Evolutionary conservation across 2,329 filamentous ascomycete genomes (phyloP), one percentile per base, ranked within the genome.

Genomic region (Coleophoma cylindrospora): DNA sequence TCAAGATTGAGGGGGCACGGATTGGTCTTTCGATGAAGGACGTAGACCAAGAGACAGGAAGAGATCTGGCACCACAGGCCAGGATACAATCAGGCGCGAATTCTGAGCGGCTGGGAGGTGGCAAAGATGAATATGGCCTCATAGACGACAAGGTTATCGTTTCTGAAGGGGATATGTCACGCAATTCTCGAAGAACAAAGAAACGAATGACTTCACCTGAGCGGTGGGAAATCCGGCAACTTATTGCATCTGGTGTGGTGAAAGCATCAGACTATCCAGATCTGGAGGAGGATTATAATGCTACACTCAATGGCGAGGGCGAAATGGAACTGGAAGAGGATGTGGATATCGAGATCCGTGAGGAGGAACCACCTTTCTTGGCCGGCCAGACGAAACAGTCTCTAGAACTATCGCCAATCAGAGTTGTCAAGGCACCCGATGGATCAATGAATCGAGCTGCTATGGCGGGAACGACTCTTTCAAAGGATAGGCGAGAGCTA

Each of bases 181-280:
- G 59, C 44, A 74, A 75, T 38, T 76, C 74, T 1, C 73, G 76
- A 57, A 79, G 76, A 43, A 86, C 86, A 49, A 90, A 89, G 66
- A 99, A 99, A 73, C 80, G 94, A 47, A 86, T 97, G 85, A 97
- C 92, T 0, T 96, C 92, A 13, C 94, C 94, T 1, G 94, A 99
- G 66, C 77, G 94, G 64, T 99, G 94, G 92, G 94, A 99, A 67
- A 96, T 99, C 55, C 84, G 92, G 54, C 94, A 99, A 64, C 76
- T 99, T 47, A 97, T 99, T 63, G 91, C 92, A 3, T 96, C 94
- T 4, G 94, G 95, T 43, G 92, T 95, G 9, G 87, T 90, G 15
- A 95, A 94, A 60, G 91, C 90, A 0, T 88, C 89, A 0, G 92
- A 97, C 60, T 96, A 96, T 64, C 94, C 94, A 1, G 92, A 96